Evolutionary conservation across 768 basidiomycete species (phyloP), one percentile per base, ranked within the genome.

Genomic region (Leucocoprinus sp.): DNA sequence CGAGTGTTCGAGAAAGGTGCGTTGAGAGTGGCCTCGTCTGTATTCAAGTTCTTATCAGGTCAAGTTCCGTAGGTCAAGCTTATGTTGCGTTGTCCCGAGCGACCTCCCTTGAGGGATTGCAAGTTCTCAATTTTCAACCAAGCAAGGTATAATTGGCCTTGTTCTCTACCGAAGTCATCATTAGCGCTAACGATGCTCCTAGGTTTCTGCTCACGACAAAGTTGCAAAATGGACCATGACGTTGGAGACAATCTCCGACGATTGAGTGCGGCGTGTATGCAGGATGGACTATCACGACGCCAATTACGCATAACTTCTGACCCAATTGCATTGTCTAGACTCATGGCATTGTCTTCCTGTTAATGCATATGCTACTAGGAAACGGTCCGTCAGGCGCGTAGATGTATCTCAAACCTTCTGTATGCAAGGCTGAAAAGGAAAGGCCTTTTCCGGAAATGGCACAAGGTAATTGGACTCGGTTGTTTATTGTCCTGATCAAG

Each of bases 1-100:
- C 84, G 80, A 58, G 86, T 98, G 4, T 99, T 99, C 57, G 96
- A 92, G 64, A 91, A 89, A 63, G 90, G 87, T 79, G 40, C 18
- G 69, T 50, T 8, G 18, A 7, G 5, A 26, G 2, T n/a, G 14
- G 21, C 8, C 15, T 17, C 33, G 8, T 23, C 33, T 8, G 19
- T 48, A 26, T 11, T 29, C 28, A 42, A 24, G 2, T 21, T n/a
- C 43, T 19, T 21, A n/a, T 12, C 33, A 44, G 50, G 51, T 17
- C 39, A 21, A 47, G 15, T 14, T 34, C 24, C 51, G 11, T 48
- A 90, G 87, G 88, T 24, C 89, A 92, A 69, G 86, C 88, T n/a
- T 91, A 91, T 49, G 89, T 93, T 22, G 88, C 87, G 3, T 72
- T 92, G 15, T 93, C 91, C 15, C 89, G 92, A 17, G 91, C 92